Conservation (phyloP, 208 protist genomes). For the Zelonia costaricensis region DNA sequence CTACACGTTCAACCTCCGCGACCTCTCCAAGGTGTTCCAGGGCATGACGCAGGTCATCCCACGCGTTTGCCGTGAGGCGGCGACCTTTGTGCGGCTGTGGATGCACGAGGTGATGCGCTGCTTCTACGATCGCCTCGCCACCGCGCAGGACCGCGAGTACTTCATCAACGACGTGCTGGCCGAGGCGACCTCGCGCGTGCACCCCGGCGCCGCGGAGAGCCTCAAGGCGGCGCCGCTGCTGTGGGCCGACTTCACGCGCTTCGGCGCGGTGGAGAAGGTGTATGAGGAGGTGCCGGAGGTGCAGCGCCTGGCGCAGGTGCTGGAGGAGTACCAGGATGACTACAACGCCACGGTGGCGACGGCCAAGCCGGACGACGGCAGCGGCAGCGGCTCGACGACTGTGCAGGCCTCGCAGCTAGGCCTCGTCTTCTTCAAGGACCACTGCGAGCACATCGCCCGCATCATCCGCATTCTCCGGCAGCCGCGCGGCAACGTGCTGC, state of each 20-base stretch:
- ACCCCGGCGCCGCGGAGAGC: constrained; percentile 43
- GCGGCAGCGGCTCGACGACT: constrained; percentile 9
- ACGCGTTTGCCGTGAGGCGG: constrained; percentile 67
- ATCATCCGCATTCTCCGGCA: constrained; percentile 97
- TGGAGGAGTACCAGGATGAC: constrained; percentile 94
- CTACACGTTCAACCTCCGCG: constrained; percentile 99
- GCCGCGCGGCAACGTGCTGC: constrained; percentile 96
- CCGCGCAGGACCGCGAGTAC: constrained; percentile 87
- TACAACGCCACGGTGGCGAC: constrained; percentile 81
- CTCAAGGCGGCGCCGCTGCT: constrained; percentile 56
- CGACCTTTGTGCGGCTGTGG: constrained; percentile 91
- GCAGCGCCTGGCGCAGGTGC: constrained; percentile 61
- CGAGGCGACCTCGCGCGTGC: constrained; percentile 71
- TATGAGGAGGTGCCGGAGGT: constrained; percentile 92
- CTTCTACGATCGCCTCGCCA: constrained; percentile 98
- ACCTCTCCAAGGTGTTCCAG: constrained; percentile 97
- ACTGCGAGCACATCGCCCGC: constrained; percentile 96
- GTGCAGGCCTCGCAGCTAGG: constrained; percentile 60
- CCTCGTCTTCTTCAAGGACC: constrained; percentile 94
- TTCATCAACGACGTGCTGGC: constrained; percentile 94
- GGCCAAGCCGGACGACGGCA: constrained; percentile 20
- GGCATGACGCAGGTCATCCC: constrained; percentile 93
- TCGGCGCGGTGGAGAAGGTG: constrained; percentile 81
- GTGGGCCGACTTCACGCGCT: constrained; percentile 95
- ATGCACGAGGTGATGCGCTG: constrained; percentile 96